Base-by-base conservation (phyloP, 1,139 yeast species). In the Suhomyces wounanorum region DNA sequence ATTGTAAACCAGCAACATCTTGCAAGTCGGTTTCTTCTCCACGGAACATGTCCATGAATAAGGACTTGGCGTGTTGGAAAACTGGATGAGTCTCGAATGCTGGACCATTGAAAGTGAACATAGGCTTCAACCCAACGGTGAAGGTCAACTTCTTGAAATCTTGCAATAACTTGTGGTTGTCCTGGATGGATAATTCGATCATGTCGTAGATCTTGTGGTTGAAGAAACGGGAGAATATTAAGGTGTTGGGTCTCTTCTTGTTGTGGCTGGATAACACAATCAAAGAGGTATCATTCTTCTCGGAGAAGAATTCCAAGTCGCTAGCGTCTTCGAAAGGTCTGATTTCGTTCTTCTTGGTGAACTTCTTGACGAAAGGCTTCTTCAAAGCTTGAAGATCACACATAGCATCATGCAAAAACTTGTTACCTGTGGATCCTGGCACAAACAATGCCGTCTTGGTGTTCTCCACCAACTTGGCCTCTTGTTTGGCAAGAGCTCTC, bases 1-100 rank as follows among this genome's bases (percentile, higher is more conserved):
- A 89, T 71, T 94, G 98, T 59, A 94, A 77, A 46, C 98, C 97
- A 4, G 97, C 96, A 50, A 92, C 96, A 68, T 95, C 99, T 64
- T 90, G 92, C 62, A 89, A 77, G 54, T 84, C 86, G 26, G 95
- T 84, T 53, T 81, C 85, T 60, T 88, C 90, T 35, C 98, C 98
- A 57, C 96, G 80, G 79, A 87, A 94, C 68, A 95, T 88, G 69
- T 94, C 99, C 61, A 95, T 65, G 63, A 94, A 92, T 59, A 92
- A 75, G 1, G 97, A 89, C 72, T 94, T 94, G 56, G 91, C 67
- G 56, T 92, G 97, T 69, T 80, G 84, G 72, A 81, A 92, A 23
- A 87, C 85, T 23, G 98, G 97, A 63, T 92, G 94, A 10, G 84
- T 77, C 59, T 95, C 98, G 64, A 94, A 94, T 18, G 88, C 87